A percentile compares a stretch with the other conserved stretches of the same genome.
Conservation (phyloP, 257 asterid species). For the Primulina eburnea region DNA sequence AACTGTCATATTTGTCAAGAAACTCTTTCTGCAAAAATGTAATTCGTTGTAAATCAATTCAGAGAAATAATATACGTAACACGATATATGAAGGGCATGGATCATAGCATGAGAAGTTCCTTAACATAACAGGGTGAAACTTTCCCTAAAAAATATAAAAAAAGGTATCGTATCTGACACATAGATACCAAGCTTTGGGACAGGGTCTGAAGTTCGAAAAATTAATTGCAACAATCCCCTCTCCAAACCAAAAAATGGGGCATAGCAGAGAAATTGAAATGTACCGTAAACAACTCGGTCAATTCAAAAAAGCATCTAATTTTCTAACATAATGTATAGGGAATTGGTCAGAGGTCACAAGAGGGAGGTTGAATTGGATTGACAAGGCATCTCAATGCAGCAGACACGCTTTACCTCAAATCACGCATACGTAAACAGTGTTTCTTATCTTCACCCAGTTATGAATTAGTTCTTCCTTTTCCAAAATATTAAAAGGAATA, state of each 20-base stretch:
- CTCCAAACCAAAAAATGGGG: background rate
- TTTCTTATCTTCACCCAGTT: background rate
- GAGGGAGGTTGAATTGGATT: background rate
- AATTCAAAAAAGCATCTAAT: too few relatives aligned
- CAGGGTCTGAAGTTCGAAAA: too few relatives aligned
- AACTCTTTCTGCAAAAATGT: slow-evolving; percentile 66
- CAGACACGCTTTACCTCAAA: background rate
- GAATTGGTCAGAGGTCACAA: background rate
- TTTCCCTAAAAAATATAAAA: background rate
- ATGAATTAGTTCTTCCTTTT: background rate
- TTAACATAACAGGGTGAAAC: background rate
- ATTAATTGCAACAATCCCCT: too few relatives aligned
- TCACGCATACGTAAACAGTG: background rate
- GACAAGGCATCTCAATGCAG: background rate
- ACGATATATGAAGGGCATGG: background rate
- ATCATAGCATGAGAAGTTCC: background rate
- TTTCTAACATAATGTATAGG: background rate
- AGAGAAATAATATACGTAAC: background rate
- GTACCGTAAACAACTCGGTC: background rate
- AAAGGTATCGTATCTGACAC: too few relatives aligned
- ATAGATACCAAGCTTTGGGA: too few relatives aligned
- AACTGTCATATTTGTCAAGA: slow-evolving; percentile 81
- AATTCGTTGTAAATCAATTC: background rate
- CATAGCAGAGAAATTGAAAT: background rate
- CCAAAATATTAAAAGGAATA: background rate